These are phyloP conservation scores for Cetraspora pellucida DNA, from an alignment of 192 early-diverging fungal genomes.

Conservation along the genomic window DNA sequence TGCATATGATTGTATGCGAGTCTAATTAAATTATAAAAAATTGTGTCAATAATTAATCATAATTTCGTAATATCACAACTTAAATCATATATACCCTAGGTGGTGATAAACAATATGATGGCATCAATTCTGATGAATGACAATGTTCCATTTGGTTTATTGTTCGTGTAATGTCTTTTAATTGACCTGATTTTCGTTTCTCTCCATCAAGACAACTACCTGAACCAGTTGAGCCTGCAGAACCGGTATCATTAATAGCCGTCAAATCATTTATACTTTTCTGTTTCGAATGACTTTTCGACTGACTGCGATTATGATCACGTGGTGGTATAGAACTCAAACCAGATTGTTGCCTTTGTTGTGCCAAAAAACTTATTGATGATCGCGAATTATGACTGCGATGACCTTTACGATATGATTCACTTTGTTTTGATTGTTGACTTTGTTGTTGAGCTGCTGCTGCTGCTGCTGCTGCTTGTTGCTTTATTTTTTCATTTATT, in stretches of 20 bases:
- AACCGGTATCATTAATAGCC: no score
- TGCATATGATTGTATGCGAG: constrained; percentile 16
- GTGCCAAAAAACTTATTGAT: background rate
- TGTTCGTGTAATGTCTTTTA: background rate
- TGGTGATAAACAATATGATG: constrained; percentile 22
- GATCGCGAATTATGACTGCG: background rate
- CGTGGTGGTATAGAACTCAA: background rate
- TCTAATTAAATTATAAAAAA: background rate
- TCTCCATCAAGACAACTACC: no score
- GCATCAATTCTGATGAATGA: background rate
- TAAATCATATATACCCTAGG: constrained; percentile 16
- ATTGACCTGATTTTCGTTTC: background rate
- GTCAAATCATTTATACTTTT: no score
- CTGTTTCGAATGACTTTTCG: background rate
- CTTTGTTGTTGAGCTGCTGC: no score
- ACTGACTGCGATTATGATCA: background rate
- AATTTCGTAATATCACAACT: background rate
- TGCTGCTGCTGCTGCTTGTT: no score
- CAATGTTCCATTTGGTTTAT: background rate
- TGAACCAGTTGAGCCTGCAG: no score
- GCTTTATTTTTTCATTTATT: constrained; percentile 2
- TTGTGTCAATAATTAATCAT: background rate
- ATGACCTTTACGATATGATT: no score
- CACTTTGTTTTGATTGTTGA: no score
- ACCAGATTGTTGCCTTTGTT: background rate